A percentile compares a stretch with the other conserved stretches of the same genome.
phyloP scores from a whole-genome alignment of 2,329 filamentous ascomycete genomes.

The Lachnellula subtilissima region DNA sequence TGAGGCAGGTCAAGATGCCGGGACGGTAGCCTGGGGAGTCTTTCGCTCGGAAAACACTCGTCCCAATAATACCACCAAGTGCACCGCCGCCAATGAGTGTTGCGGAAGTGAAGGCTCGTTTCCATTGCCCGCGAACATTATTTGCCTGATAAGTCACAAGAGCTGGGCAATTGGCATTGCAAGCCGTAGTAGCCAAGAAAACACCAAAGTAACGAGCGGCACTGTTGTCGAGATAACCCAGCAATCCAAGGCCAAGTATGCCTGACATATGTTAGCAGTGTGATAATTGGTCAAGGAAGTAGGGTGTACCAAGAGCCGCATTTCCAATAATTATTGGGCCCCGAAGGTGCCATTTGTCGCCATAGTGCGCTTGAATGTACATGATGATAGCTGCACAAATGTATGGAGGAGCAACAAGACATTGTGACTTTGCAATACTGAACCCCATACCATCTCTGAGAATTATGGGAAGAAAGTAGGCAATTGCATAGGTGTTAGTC shows the following conservation, averaged over 20 bases:
- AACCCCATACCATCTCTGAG: slow-evolving; percentile 53
- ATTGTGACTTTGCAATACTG: slow-evolving; percentile 45
- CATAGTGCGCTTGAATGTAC: slow-evolving; percentile 41
- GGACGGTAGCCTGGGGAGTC: slow-evolving; percentile 47
- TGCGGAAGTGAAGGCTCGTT: slow-evolving; percentile 73
- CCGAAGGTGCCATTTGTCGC: slow-evolving; percentile 47
- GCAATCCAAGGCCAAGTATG: slow-evolving; percentile 31
- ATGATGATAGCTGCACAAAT: slow-evolving; percentile 43
- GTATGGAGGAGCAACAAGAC: slow-evolving; percentile 50
- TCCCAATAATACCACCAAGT: slow-evolving; percentile 72
- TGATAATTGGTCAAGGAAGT: background rate
- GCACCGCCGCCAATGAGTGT: slow-evolving; percentile 72
- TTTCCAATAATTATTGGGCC: slow-evolving; percentile 22
- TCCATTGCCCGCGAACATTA: slow-evolving; percentile 70
- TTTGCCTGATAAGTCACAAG: slow-evolving; percentile 75
- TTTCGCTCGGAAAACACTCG: slow-evolving; percentile 62
- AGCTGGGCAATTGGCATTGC: slow-evolving; percentile 70
- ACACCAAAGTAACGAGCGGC: slow-evolving; percentile 52
- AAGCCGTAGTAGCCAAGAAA: slow-evolving; percentile 42
- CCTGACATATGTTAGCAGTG: background rate
- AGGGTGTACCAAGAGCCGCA: slow-evolving; percentile 45
- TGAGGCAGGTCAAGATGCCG: slow-evolving; percentile 23
- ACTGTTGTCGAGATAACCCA: slow-evolving; percentile 44
- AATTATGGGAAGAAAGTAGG: slow-evolving; percentile 76
- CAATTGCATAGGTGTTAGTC: slow-evolving; percentile 68